Conservation (phyloP, 2,329 filamentous ascomycete species). For the Claviceps humidiphila region DNA sequence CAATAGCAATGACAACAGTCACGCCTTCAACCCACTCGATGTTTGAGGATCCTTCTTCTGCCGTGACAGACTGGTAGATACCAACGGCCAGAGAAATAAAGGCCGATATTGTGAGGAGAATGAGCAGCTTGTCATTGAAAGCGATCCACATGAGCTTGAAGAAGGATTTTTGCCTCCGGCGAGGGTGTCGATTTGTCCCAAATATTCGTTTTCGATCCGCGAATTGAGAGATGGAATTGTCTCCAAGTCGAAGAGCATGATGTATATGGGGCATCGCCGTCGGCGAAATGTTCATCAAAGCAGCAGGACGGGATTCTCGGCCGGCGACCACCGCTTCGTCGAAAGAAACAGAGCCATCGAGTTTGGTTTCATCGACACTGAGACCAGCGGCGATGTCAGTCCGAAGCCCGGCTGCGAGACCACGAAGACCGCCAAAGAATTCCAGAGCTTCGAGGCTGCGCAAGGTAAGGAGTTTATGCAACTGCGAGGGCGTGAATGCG, state of each 20-base stretch:
- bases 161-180: slow-evolving; percentile 56
- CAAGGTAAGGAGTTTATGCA: slow-evolving; percentile 39
- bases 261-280: slow-evolving; percentile 10
- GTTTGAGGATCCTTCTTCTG: slow-evolving; percentile 33
- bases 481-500: slow-evolving; percentile 39
- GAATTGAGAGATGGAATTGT: slow-evolving; percentile 14
- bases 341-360: slow-evolving; percentile 32
- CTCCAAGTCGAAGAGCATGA: slow-evolving; percentile 18
- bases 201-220: slow-evolving; percentile 57
- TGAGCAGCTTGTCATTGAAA: slow-evolving; percentile 70
- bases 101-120: slow-evolving; percentile 57
- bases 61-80: slow-evolving; percentile 57
- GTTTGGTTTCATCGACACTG: slow-evolving; percentile 33
- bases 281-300: slow-evolving; percentile 9
- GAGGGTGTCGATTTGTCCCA: slow-evolving; percentile 43
- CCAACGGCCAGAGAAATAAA: slow-evolving; percentile 63
- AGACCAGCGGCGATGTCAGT: slow-evolving; percentile 34
- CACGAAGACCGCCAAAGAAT: slow-evolving; percentile 38
- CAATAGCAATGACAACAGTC: slow-evolving; percentile 63
- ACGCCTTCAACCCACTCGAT: slow-evolving; percentile 76
- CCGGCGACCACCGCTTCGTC: slow-evolving; percentile 33
- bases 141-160: slow-evolving; percentile 59
- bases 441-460: slow-evolving; percentile 34
- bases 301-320: slow-evolving; percentile 17
- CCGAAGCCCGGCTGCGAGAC: slow-evolving; percentile 37